These are phyloP conservation scores for Heliamphora pulchella DNA, from an alignment of 179 eudicot species.

Conservation along the genomic window DNA sequence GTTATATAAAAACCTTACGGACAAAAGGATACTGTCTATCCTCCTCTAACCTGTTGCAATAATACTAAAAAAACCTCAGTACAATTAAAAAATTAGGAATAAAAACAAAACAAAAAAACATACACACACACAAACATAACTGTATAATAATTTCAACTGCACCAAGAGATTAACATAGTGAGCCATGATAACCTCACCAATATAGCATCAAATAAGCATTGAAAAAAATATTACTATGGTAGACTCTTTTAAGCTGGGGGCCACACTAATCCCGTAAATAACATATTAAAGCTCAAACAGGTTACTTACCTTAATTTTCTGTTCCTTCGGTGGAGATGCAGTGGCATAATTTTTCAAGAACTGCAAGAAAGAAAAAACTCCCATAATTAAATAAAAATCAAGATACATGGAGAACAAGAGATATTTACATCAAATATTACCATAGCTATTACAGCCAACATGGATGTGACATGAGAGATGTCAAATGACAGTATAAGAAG, in stretches of 20 bases:
- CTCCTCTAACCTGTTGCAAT: too few relatives aligned
- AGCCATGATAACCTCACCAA: not conserved
- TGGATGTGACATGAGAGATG: too few relatives aligned
- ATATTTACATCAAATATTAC: not conserved
- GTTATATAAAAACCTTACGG: too few relatives aligned
- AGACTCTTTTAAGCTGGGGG: not conserved
- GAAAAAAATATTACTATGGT: not conserved
- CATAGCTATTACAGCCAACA: not conserved
- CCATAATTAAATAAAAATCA: not conserved
- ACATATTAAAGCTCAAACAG: not conserved
- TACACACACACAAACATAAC: too few relatives aligned
- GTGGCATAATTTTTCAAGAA: conserved; percentile 50
- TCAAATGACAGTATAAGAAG: too few relatives aligned
- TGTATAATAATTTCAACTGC: too few relatives aligned
- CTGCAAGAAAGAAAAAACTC: conserved; percentile 10
- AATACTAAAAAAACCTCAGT: too few relatives aligned
- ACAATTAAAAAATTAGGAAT: too few relatives aligned
- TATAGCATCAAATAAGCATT: not conserved
- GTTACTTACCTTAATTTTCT: conserved; percentile 50
- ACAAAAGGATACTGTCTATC: too few relatives aligned
- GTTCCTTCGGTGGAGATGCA: conserved; percentile 47
- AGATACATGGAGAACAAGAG: not conserved
- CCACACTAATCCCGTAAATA: not conserved
- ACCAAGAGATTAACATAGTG: too few relatives aligned
- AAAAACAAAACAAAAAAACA: too few relatives aligned